Percentiles rank a stretch among this genome's conserved stretches.
phyloP scores from a whole-genome alignment of 176 grass and related monocot species.

The Triticum timopheevii region DNA sequence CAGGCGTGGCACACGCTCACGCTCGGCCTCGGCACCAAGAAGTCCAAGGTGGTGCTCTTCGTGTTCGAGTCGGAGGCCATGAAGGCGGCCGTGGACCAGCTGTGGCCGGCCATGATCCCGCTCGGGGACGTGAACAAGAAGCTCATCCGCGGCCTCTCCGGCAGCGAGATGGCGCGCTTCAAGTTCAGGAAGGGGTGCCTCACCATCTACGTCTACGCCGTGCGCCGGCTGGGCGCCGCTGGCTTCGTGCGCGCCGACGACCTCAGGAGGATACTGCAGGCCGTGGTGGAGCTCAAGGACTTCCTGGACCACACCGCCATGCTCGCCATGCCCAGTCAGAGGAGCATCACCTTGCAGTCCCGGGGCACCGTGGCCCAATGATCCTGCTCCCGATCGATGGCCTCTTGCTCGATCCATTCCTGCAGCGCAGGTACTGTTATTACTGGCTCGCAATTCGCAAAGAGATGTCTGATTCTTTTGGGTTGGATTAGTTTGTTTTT shows the following conservation, averaged over 20 bases:
- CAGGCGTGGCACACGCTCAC: conserved; percentile 98
- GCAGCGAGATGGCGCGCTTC: conserved; percentile 93
- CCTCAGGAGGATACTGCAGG: conserved; percentile 64
- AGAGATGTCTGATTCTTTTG: conserved; percentile 28
- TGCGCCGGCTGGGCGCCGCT: conserved; percentile 73
- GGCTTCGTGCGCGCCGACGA: conserved; percentile 87
- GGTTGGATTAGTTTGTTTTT: conserved; percentile 35
- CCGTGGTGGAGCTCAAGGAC: conserved; percentile 79
- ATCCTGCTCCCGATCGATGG: background rate
- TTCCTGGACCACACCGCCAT: conserved; percentile 95
- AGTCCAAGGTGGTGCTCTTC: conserved; percentile 91
- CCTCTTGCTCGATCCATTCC: conserved; percentile 14
- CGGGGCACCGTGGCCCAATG: conserved; percentile 54
- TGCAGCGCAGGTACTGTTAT: conserved; percentile 22
- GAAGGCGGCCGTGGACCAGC: conserved; percentile 80
- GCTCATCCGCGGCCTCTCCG: conserved; percentile 83
- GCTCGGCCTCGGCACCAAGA: conserved; percentile 92
- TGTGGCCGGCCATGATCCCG: conserved; percentile 79
- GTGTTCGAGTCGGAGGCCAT: conserved; percentile 93
- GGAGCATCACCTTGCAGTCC: conserved; percentile 79
- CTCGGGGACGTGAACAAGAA: conserved; percentile 95
- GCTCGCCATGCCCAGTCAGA: conserved; percentile 91
- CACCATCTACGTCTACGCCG: conserved; percentile 96
- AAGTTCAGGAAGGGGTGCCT: conserved; percentile 98
- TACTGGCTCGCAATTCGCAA: conserved; percentile 23